Percentiles rank a stretch among this genome's conserved stretches.
These are phyloP conservation scores for Umbilicus rupestris DNA, from an alignment of 164 flowering plant genomes.

Conservation along the genomic window DNA sequence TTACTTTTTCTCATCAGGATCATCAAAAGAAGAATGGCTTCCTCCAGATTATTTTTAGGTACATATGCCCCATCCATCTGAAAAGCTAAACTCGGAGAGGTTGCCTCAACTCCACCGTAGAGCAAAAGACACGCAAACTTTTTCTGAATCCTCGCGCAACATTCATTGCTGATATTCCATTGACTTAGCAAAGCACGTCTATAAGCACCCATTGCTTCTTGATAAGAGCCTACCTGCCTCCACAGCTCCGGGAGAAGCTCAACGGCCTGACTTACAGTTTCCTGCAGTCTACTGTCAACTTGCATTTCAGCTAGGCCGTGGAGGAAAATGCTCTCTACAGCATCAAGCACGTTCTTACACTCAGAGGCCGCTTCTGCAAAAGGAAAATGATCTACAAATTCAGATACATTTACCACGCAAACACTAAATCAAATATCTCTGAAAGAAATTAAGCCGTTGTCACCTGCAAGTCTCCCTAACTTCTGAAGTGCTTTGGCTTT, in stretches of 20 bases:
- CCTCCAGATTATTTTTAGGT: constrained; percentile 84
- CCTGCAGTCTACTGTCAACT: constrained; percentile 44
- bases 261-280: constrained; percentile 60
- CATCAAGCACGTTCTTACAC: constrained; percentile 73
- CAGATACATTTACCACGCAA: neutral
- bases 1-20: constrained; percentile 47
- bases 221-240: constrained; percentile 51
- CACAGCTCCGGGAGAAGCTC: constrained; percentile 85
- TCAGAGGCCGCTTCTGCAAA: constrained; percentile 92
- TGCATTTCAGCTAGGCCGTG: constrained; percentile 54
- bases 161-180: constrained; percentile 73
- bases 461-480: constrained; percentile 73
- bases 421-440: neutral
- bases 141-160: constrained; percentile 58
- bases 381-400: neutral
- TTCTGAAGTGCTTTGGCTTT: constrained; percentile 70
- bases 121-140: constrained; percentile 80
- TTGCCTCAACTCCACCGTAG: constrained; percentile 73
- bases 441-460: too few relatives aligned
- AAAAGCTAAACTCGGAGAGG: constrained; percentile 68
- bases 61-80: constrained; percentile 74
- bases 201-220: constrained; percentile 60
- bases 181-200: constrained; percentile 62
- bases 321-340: constrained; percentile 73
- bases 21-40: constrained; percentile 65